Evolutionary conservation across 257 asterid species (phyloP).

Genomic region (Craterostigma plantagineum): DNA sequence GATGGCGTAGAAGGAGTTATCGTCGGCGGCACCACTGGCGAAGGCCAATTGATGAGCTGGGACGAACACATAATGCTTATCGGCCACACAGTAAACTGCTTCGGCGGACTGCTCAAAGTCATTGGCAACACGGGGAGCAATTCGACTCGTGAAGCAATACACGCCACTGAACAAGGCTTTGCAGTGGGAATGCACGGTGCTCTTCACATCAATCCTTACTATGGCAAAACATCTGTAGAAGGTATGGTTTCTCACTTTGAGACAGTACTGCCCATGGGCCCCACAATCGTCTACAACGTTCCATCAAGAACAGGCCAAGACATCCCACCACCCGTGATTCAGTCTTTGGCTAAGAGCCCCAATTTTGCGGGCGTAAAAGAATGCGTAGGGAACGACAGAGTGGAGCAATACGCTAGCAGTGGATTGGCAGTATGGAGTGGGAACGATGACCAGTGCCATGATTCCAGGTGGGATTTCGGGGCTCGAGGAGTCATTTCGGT

Average conservation of each 20-base stretch:
- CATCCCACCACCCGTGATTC: conserved; percentile 50
- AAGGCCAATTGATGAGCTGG: conserved; percentile 94
- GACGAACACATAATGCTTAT: conserved; percentile 93
- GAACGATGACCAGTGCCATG: conserved; percentile 85
- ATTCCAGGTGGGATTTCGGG: conserved; percentile 73
- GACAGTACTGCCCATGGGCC: conserved; percentile 82
- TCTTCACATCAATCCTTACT: conserved; percentile 88
- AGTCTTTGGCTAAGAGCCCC: conserved; percentile 25
- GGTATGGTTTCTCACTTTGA: conserved; percentile 72
- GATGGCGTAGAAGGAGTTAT: conserved; percentile 84
- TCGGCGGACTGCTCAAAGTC: conserved; percentile 67
- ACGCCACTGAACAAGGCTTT: conserved; percentile 90
- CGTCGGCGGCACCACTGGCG: conserved; percentile 94
- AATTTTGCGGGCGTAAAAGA: conserved; percentile 84
- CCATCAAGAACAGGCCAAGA: conserved; percentile 92
- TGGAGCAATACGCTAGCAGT: conserved; percentile 39
- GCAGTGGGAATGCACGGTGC: conserved; percentile 99
- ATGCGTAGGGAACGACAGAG: conserved; percentile 62
- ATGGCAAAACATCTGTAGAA: conserved; percentile 73
- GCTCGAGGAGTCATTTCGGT: conserved; percentile 81
- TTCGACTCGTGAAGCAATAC: conserved; percentile 88
- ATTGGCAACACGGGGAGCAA: conserved; percentile 93
- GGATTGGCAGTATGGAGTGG: conserved; percentile 88
- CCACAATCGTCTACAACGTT: conserved; percentile 73
- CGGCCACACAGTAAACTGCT: conserved; percentile 90